Base-by-base conservation (phyloP, 2,329 filamentous ascomycete species). In the Aspergillus sp. region DNA sequence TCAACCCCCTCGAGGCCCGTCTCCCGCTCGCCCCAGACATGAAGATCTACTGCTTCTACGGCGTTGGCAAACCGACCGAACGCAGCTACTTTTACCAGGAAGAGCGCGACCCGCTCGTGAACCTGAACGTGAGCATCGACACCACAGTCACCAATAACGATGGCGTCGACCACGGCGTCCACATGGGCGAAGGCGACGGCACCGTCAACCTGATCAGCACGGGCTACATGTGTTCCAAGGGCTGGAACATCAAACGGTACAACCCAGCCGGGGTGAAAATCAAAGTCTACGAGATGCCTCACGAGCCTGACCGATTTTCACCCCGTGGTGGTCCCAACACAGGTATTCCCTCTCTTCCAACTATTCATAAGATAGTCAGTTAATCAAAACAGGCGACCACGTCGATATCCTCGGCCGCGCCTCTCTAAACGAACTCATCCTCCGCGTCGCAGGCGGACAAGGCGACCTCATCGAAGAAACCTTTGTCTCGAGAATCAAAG, bases 11-110 rank as follows among this genome's bases (percentile, higher is more conserved):
- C n/a, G 91, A 97, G 65, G 87, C 88, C 0, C 80, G 91, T 2
- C 75, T 97, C 0, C 93, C 93, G 0, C 75, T 89, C 13, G 91
- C 93, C 1, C 91, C 93, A 0, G 88, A 82, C 59, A 73, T 98
- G 59, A 96, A 95, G 64, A 88, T 98, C 9, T 97, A 90, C 69
- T 97, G 93, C 70, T 97, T 98, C 72, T 97, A 98, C 62, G 93
- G 77, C 53, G 82, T 95, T 4, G 91, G 91, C 33, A 98, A 97
- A 64, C 85, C 88, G 4, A 97, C 91, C 0, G 91, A 98, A 67
- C 81, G 91, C 44, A 83, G 84, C 11, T 98, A 97, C 65, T 98
- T 87, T 65, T 98, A 98, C 68, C 84, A 86, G 29, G 73, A 81
- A 34, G 87, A 91, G 37, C 71, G 74, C 8, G 81, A 88, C 7